These are phyloP conservation scores for Nannochloris sp. DNA, from an alignment of 139 green algal genomes.

Conservation along the genomic window DNA sequence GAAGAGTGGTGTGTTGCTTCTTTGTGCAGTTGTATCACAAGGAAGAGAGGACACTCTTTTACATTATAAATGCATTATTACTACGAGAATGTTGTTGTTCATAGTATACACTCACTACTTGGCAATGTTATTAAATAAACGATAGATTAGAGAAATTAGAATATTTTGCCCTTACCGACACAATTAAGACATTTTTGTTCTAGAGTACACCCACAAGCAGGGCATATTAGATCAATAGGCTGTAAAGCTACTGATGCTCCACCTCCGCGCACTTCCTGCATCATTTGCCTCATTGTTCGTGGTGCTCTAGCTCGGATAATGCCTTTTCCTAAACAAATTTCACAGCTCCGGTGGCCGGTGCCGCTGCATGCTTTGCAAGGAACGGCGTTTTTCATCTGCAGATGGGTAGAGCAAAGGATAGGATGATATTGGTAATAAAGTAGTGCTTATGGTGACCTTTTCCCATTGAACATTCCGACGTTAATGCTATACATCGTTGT, in stretches of 20 bases:
- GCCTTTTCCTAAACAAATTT: slow-evolving; percentile 21
- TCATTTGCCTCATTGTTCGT: slow-evolving; percentile 4
- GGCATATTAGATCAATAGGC: slow-evolving; percentile 10
- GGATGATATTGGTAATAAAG: no score
- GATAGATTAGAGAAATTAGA: slow-evolving; percentile 1
- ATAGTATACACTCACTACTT: background rate
- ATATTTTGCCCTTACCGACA: slow-evolving; percentile 18
- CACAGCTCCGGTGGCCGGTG: slow-evolving; percentile 6
- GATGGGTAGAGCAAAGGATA: no score
- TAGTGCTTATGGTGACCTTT: no score
- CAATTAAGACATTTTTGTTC: slow-evolving; percentile 30
- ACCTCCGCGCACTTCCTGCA: background rate
- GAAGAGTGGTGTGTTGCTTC: no score
- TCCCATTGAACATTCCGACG: background rate
- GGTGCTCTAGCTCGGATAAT: slow-evolving; percentile 13
- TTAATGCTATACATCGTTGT: background rate
- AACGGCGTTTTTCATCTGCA: slow-evolving; percentile 16
- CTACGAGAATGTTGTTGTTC: no score
- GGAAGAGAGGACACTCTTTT: no score
- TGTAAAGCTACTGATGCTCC: background rate
- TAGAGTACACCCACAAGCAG: slow-evolving; percentile 17
- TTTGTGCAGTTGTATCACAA: no score
- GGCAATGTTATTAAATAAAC: no score
- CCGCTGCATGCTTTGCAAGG: slow-evolving; percentile 13
- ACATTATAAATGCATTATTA: no score